phyloP scores from a whole-genome alignment of 2,329 filamentous ascomycete genomes.

The Chaetomium sp. region DNA sequence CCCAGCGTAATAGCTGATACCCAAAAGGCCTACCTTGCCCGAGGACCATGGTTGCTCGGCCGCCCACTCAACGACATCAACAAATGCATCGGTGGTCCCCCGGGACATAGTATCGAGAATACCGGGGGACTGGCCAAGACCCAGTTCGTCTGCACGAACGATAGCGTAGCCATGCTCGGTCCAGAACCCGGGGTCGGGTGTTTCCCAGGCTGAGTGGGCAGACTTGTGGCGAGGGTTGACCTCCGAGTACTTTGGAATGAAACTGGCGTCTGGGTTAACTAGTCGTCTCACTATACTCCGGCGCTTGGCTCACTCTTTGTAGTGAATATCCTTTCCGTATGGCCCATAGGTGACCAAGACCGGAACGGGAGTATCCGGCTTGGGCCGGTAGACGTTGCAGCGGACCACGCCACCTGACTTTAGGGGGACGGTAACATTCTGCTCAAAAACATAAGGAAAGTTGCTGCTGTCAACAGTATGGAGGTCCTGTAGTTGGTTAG shows the following conservation, averaged over 20 bases:
- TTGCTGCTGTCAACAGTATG: conserved; percentile 13
- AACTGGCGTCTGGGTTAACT: conserved; percentile 35
- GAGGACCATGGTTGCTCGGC: conserved; percentile 51
- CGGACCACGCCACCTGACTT: conserved; percentile 37
- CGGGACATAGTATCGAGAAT: conserved; percentile 53
- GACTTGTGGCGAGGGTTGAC: conserved; percentile 58
- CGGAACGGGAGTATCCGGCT: conserved; percentile 42
- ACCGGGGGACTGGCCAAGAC: conserved; percentile 51
- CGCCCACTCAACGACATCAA: conserved; percentile 54
- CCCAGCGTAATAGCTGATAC: conserved; percentile 52
- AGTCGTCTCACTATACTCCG: neutral
- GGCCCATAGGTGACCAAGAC: conserved; percentile 72
- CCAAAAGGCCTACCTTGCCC: conserved; percentile 52
- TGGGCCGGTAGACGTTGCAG: conserved; percentile 39
- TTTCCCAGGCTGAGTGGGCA: conserved; percentile 60
- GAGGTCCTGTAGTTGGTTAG: conserved; percentile 15
- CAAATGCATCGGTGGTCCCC: conserved; percentile 52
- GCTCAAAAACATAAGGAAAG: conserved; percentile 30
- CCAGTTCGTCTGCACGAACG: conserved; percentile 55
- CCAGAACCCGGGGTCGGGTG: conserved; percentile 60
- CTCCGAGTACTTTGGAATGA: conserved; percentile 47
- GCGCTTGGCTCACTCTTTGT: conserved; percentile 41
- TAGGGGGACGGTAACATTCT: conserved; percentile 38
- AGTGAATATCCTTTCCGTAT: conserved; percentile 73
- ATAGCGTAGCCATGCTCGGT: conserved; percentile 56